A percentile compares a stretch with the other conserved stretches of the same genome.
phyloP scores from a whole-genome alignment of 441 rosid genomes.

The Brassica balearica region DNA sequence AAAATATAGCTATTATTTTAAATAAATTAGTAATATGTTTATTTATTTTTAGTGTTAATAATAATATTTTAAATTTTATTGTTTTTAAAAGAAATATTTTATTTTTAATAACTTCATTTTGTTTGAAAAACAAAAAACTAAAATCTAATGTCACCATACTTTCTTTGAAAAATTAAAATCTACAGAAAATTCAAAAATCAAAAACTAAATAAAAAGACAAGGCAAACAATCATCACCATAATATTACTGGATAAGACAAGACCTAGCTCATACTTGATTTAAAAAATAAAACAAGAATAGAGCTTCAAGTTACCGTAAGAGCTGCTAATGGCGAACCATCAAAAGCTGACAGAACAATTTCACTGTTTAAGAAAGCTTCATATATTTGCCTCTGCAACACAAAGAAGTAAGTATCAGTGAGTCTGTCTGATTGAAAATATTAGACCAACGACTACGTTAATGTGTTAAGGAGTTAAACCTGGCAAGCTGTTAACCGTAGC shows the following conservation, averaged over 20 bases:
- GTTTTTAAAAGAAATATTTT: too few relatives aligned
- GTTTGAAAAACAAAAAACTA: too few relatives aligned
- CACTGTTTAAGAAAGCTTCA: slow-evolving; percentile 90
- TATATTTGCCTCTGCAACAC: slow-evolving; percentile 76
- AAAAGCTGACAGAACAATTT: slow-evolving; percentile 91
- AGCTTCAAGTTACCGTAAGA: slow-evolving; percentile 66
- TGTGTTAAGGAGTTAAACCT: slow-evolving; percentile 55
- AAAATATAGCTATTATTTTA: too few relatives aligned
- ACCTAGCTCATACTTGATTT: not conserved
- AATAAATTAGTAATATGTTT: too few relatives aligned
- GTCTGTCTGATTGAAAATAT: slow-evolving; percentile 25
- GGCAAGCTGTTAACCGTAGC: slow-evolving; percentile 84
- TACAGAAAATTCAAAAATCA: too few relatives aligned
- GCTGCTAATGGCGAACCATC: slow-evolving; percentile 99
- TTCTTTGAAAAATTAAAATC: too few relatives aligned
- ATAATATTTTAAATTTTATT: too few relatives aligned
- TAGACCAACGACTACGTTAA: slow-evolving; percentile 30
- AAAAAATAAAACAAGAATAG: not conserved
- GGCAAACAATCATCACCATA: not conserved
- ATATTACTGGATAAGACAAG: slow-evolving; percentile 9
- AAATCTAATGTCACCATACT: too few relatives aligned
- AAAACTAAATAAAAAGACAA: too few relatives aligned
- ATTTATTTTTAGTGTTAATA: too few relatives aligned
- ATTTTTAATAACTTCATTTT: too few relatives aligned
- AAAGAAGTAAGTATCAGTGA: slow-evolving; percentile 28